Evolutionary conservation across 164 flowering plant species (phyloP), one percentile per base, ranked within the genome.

Genomic region (Nymphaea colorata): DNA sequence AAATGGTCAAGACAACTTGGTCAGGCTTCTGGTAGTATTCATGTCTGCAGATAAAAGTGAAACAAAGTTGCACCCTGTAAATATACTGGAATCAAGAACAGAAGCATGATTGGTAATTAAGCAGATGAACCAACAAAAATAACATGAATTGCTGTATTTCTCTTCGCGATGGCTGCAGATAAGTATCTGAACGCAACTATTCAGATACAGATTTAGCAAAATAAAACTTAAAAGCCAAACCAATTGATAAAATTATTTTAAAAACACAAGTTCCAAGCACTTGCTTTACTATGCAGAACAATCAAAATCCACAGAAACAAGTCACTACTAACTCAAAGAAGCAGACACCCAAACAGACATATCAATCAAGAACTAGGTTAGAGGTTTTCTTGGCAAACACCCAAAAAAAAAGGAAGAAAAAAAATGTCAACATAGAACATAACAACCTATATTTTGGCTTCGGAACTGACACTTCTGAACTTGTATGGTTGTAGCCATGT

Each of bases 21-120:
- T 85, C 91, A 10, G 96, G 91, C 73, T 84, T 95, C 86, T 95
- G 96, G 76, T 85, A 95, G 72, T 76, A 85, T 65, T 83, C 98
- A 79, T 88, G 96, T 84, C 99, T 95, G 86, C 72, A 71, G 18
- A 42, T 25, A 68, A 41, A 36, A 36, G 18, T 43, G 59, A 25
- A 47, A 47, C 12, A 25, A 47, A 47, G 55, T 47, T 12, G 5
- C 12, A 47, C 55, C 7, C 55, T 6, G 12, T 47, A 25, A 47
- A 47, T 47, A 47, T 12, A 6, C 11, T 12, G 12, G 7, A 47
- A 47, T 47, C 55, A 6, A 7, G 12, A 2, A 47, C 7, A 12
- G 12, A 47, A 47, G 55, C 55, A 47, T 6, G 12, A 47, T 12
- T 6, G 55, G 12, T 6, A 47, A 2, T 47, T 7, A 12, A 12